Evolutionary conservation across 768 basidiomycete species (phyloP).

Genomic region (Macrolepiota dolichaula): DNA sequence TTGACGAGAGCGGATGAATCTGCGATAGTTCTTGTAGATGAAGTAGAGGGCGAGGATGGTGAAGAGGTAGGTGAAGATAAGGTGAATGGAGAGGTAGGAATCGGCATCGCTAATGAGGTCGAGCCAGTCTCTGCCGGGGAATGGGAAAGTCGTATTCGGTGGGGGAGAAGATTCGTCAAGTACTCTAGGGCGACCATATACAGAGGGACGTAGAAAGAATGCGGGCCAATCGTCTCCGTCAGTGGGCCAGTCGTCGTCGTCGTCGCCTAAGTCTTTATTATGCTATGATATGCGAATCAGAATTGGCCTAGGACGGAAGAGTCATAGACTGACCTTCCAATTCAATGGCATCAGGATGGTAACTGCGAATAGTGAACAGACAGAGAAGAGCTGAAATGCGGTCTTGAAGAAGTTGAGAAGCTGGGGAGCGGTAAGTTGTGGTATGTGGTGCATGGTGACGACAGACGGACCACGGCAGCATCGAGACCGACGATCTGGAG

Average conservation of each 20-base stretch:
- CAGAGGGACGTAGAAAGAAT: conserved; percentile 18
- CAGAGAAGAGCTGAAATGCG: conserved; percentile 87
- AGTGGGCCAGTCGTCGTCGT: conserved; percentile 44
- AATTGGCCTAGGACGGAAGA: conserved; percentile 1
- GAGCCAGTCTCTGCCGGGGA: conserved; percentile 55
- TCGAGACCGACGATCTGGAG: conserved; percentile 96
- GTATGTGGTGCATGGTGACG: background rate
- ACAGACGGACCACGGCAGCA: conserved; percentile 80
- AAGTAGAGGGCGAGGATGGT: conserved; percentile 82
- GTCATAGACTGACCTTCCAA: conserved; percentile 61
- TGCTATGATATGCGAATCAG: conserved; percentile 38
- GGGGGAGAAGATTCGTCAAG: background rate
- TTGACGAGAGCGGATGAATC: conserved; percentile 87
- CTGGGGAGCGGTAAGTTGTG: conserved; percentile 34
- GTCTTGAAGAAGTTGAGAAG: conserved; percentile 95
- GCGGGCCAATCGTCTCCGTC: conserved; percentile 46
- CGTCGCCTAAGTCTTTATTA: conserved; percentile 68
- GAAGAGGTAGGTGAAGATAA: conserved; percentile 93
- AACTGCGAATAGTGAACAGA: conserved; percentile 79
- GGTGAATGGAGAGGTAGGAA: conserved; percentile 84
- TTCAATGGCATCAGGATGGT: conserved; percentile 94
- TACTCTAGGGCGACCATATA: conserved; percentile 12
- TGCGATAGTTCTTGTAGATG: conserved; percentile 84
- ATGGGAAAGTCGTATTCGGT: conserved; percentile 6
- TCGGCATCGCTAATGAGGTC: conserved; percentile 90